These are phyloP conservation scores for Alternaria brassicicola DNA, from an alignment of 2,329 filamentous ascomycete genomes.

Conservation along the genomic window DNA sequence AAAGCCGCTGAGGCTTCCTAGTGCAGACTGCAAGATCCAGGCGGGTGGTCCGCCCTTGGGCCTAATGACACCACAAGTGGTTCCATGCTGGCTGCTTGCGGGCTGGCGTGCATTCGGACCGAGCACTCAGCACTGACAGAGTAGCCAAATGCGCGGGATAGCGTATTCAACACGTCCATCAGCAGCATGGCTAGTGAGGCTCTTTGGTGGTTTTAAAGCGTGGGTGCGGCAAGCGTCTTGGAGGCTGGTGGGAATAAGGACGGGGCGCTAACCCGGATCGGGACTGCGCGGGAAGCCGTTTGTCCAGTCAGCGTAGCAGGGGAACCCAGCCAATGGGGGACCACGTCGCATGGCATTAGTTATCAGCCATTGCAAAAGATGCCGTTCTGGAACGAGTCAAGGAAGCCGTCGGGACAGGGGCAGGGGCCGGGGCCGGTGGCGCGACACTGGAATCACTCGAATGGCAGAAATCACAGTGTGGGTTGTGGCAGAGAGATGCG, in stretches of 20 bases:
- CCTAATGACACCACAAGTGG: slow-evolving; percentile 5
- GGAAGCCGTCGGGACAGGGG: neutral
- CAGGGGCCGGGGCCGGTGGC: neutral
- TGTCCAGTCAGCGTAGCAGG: neutral
- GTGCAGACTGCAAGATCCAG: slow-evolving; percentile 3
- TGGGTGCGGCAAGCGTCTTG: neutral
- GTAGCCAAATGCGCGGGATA: slow-evolving; percentile 3
- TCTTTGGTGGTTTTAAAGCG: neutral
- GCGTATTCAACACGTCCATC: slow-evolving; percentile 5
- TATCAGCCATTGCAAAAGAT: neutral
- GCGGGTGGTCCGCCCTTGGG: neutral
- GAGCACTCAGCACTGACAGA: neutral
- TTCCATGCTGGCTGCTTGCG: slow-evolving; percentile 2
- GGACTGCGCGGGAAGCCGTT: neutral
- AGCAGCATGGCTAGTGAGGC: slow-evolving; percentile 2
- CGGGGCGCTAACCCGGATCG: neutral
- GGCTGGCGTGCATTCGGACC: neutral
- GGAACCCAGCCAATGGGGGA: slow-evolving; percentile 9
- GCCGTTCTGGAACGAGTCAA: neutral
- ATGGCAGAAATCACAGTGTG: neutral
- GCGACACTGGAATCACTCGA: neutral
- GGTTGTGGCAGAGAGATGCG: rapidly evolving
- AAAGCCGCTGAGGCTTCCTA: slow-evolving; percentile 5
- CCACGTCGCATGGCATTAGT: slow-evolving; percentile 5
- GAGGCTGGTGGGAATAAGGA: neutral